Conservation (phyloP, 208 protist species). For the Wallacemonas sp. region DNA sequence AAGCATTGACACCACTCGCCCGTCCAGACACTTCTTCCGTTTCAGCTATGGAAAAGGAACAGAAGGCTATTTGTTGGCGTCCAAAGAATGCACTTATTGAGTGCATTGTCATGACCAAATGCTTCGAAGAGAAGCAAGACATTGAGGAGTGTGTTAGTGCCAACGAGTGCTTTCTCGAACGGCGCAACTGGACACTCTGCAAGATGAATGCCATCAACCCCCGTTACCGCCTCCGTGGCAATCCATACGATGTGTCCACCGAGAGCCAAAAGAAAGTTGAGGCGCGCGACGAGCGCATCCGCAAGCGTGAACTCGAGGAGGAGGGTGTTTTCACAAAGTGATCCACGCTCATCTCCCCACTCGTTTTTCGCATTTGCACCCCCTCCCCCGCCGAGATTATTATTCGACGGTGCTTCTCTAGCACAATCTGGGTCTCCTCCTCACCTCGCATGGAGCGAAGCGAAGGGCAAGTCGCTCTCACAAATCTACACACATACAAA, state of each 20-base stretch:
- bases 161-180: conserved; percentile 85
- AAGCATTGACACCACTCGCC: too few relatives aligned
- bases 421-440: background rate
- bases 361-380: background rate
- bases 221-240: conserved; percentile 80
- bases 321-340: conserved; percentile 73
- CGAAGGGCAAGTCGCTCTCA: too few relatives aligned
- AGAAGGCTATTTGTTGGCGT: conserved; percentile 85
- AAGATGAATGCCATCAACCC: conserved; percentile 91
- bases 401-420: background rate
- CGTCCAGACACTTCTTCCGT: too few relatives aligned
- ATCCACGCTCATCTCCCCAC: background rate
- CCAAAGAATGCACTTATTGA: conserved; percentile 88
- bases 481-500: background rate
- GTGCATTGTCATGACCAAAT: conserved; percentile 84
- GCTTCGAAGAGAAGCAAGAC: conserved; percentile 79
- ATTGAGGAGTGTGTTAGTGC: conserved; percentile 79
- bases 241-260: conserved; percentile 86
- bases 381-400: background rate
- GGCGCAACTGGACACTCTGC: conserved; percentile 87
- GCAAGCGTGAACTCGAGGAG: conserved; percentile 76
- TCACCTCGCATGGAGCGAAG: background rate
- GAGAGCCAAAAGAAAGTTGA: conserved; percentile 90
- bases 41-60: conserved; percentile 83
- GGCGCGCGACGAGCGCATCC: conserved; percentile 80